Percentiles rank a stretch among this genome's conserved stretches.
Evolutionary conservation across 495 filamentous ascomycete species (phyloP).

Genomic region (Penicillium antarcticum): DNA sequence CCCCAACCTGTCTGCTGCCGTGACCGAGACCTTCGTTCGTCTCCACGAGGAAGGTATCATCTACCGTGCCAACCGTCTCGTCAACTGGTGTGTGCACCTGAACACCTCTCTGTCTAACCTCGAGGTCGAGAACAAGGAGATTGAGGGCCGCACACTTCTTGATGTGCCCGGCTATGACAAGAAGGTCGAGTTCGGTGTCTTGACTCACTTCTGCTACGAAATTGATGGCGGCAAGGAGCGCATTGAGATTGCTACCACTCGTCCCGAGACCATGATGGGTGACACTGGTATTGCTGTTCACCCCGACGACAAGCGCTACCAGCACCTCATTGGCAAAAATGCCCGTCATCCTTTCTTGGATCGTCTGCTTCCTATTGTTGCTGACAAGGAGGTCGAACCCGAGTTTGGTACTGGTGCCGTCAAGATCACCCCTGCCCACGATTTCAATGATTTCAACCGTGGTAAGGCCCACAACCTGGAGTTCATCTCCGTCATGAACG

Average conservation of each 20-base stretch:
- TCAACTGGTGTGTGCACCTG: slow-evolving; percentile 73
- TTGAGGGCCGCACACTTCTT: slow-evolving; percentile 61
- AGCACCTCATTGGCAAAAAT: slow-evolving; percentile 67
- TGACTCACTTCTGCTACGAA: slow-evolving; percentile 68
- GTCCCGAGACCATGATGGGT: slow-evolving; percentile 79
- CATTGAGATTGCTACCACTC: slow-evolving; percentile 75
- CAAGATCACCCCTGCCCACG: slow-evolving; percentile 78
- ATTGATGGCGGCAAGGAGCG: slow-evolving; percentile 61
- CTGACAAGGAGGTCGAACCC: slow-evolving; percentile 65
- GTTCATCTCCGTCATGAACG: slow-evolving; percentile 49
- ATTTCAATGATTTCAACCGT: slow-evolving; percentile 73
- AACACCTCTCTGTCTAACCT: slow-evolving; percentile 76
- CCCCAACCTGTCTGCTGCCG: slow-evolving; percentile 60
- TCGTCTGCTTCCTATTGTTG: slow-evolving; percentile 65
- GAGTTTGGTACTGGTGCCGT: slow-evolving; percentile 79
- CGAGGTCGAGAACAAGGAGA: slow-evolving; percentile 72
- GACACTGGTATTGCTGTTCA: slow-evolving; percentile 77
- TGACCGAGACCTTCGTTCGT: slow-evolving; percentile 67
- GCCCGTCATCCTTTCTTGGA: slow-evolving; percentile 70
- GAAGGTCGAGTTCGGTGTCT: slow-evolving; percentile 71
- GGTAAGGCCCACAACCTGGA: slow-evolving; percentile 63
- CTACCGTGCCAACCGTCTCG: slow-evolving; percentile 71
- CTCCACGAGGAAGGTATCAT: slow-evolving; percentile 74
- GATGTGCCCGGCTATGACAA: slow-evolving; percentile 62
- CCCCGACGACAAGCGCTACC: slow-evolving; percentile 61